phyloP scores from a whole-genome alignment of 2,329 filamentous ascomycete species.

The Geosmithia flava region DNA sequence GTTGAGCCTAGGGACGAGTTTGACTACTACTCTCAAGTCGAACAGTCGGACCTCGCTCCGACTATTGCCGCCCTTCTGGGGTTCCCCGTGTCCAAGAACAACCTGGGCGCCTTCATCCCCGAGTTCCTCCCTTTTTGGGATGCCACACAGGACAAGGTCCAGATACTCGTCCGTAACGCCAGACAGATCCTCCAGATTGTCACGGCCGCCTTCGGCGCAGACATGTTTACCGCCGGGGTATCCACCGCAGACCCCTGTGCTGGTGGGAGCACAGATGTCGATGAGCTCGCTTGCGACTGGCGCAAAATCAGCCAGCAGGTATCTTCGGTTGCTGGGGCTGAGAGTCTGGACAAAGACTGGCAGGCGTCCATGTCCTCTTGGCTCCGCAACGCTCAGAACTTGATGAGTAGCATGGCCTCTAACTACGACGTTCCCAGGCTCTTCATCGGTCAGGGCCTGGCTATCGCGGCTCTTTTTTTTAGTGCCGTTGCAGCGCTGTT shows the following conservation, averaged over 20 bases:
- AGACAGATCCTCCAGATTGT: constrained; percentile 70
- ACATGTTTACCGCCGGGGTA: constrained; percentile 24
- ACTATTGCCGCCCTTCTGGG: constrained; percentile 79
- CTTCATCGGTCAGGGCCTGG: constrained; percentile 26
- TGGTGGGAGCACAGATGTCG: constrained; percentile 25
- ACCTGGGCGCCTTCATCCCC: constrained; percentile 72
- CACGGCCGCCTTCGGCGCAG: constrained; percentile 52
- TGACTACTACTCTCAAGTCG: constrained; percentile 71
- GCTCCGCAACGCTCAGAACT: constrained; percentile 57
- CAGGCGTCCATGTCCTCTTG: constrained; percentile 41
- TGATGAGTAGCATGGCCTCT: constrained; percentile 83
- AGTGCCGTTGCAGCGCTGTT: not conserved
- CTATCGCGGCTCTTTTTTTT: constrained; percentile 8
- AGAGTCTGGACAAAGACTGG: constrained; percentile 23
- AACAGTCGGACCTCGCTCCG: constrained; percentile 89
- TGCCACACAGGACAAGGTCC: constrained; percentile 37
- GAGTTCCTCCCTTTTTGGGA: constrained; percentile 70
- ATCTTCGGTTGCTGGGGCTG: constrained; percentile 6
- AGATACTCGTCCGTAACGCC: constrained; percentile 67
- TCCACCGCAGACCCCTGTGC: constrained; percentile 23
- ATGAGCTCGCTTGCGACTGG: constrained; percentile 61
- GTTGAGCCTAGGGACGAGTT: constrained; percentile 55
- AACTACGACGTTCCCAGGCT: constrained; percentile 72
- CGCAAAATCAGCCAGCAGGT: constrained; percentile 15
- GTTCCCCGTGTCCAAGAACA: constrained; percentile 81